Conservation (phyloP, 2,329 filamentous ascomycete genomes). For the Aureobasidium vineae region DNA sequence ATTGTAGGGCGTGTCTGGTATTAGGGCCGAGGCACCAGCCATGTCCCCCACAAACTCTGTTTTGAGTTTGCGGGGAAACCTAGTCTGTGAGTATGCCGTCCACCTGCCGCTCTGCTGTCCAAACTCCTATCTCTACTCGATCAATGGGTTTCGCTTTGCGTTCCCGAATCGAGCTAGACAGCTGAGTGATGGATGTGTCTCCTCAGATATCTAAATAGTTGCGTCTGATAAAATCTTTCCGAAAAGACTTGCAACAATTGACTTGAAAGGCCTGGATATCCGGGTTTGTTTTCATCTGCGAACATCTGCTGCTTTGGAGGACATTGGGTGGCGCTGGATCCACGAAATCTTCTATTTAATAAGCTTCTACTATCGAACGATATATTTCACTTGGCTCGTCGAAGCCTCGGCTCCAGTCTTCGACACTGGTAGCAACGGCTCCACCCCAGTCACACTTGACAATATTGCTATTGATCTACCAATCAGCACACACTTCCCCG, state of each 20-base stretch:
- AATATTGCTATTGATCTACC: background rate
- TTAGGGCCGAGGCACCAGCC: background rate
- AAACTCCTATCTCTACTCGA: background rate
- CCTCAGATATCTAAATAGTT: background rate
- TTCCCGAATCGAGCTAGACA: background rate
- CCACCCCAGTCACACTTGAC: background rate
- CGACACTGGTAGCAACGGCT: background rate
- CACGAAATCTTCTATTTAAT: background rate
- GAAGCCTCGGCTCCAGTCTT: constrained; percentile 7
- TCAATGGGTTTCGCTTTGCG: too few species aligned
- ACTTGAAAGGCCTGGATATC: too few species aligned
- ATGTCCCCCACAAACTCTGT: background rate
- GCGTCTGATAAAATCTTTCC: accelerated
- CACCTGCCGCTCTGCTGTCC: background rate
- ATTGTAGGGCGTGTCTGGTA: background rate
- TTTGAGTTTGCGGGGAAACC: background rate
- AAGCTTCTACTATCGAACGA: constrained; percentile 8
- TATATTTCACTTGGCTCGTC: background rate
- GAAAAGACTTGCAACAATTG: background rate
- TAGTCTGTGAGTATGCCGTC: background rate
- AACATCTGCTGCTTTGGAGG: background rate
- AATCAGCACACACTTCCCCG: constrained; percentile 16
- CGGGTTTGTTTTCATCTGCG: background rate
- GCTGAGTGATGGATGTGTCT: background rate
- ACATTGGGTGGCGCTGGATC: background rate